Conservation (phyloP, 129 eudicot genomes). For the Centaurea solstitialis region DNA sequence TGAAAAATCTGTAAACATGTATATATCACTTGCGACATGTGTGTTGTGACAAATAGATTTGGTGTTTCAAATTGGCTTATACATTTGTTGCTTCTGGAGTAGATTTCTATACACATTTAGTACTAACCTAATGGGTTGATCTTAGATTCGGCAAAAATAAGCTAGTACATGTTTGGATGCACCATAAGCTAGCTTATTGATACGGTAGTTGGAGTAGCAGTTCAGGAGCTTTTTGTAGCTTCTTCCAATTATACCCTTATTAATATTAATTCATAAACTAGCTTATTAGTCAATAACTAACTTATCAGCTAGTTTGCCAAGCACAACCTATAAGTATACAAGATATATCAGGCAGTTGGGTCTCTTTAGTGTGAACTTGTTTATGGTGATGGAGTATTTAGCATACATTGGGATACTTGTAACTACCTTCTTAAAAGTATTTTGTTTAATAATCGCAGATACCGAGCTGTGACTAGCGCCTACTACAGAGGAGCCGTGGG, state of each 20-base stretch:
- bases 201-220: too few relatives aligned
- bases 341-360: not conserved
- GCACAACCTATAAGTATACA: too few relatives aligned
- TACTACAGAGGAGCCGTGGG: slow-evolving; percentile 96
- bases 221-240: too few relatives aligned
- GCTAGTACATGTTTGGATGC: too few relatives aligned
- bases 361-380: not conserved
- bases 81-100: not conserved
- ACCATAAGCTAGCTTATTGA: too few relatives aligned
- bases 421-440: not conserved
- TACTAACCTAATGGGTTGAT: too few relatives aligned
- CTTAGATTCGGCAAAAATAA: too few relatives aligned
- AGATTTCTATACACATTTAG: not conserved
- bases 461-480: slow-evolving; percentile 93
- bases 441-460: slow-evolving; percentile 38
- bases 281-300: too few relatives aligned
- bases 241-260: too few relatives aligned
- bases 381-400: not conserved
- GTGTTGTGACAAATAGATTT: too few relatives aligned
- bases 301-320: too few relatives aligned
- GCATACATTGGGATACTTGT: not conserved
- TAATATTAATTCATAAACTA: too few relatives aligned
- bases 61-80: not conserved
- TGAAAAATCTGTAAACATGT: not conserved
- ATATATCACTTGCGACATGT: not conserved